Evolutionary conservation across 2,329 filamentous ascomycete genomes (phyloP).

Genomic region (Cladophialophora yegresii): DNA sequence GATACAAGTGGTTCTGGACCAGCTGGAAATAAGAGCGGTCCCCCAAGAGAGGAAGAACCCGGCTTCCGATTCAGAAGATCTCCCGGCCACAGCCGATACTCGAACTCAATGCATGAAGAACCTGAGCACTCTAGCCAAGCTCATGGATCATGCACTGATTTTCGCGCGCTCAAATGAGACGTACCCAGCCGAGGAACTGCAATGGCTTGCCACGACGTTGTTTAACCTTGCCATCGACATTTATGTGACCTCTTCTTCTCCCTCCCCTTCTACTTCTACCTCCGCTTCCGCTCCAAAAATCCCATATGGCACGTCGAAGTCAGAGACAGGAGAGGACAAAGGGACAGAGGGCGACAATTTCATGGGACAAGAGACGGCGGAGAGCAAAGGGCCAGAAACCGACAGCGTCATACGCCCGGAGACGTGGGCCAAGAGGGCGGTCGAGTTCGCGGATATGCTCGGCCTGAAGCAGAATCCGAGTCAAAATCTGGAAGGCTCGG

Average conservation of each 20-base stretch:
- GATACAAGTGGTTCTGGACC: conserved; percentile 65
- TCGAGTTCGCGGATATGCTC: conserved; percentile 46
- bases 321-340: background rate
- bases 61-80: background rate
- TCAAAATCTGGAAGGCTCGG: too few species aligned
- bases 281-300: background rate
- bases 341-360: background rate
- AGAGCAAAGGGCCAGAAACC: background rate
- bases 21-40: conserved; percentile 37
- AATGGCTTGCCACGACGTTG: conserved; percentile 57
- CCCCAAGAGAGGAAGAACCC: background rate
- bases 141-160: conserved; percentile 42
- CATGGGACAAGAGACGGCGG: conserved; percentile 35
- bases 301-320: background rate
- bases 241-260: conserved; percentile 38
- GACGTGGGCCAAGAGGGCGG: conserved; percentile 51
- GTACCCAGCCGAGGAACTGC: conserved; percentile 59
- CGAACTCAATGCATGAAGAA: conserved; percentile 23
- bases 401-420: conserved; percentile 32
- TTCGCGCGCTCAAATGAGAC: conserved; percentile 36
- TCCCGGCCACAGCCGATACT: background rate
- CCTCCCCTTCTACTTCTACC: background rate
- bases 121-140: conserved; percentile 39
- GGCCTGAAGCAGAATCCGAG: background rate
- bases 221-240: conserved; percentile 62